phyloP scores from a whole-genome alignment of 1,139 yeast genomes.

The Debaryomyces psychrophilus region DNA sequence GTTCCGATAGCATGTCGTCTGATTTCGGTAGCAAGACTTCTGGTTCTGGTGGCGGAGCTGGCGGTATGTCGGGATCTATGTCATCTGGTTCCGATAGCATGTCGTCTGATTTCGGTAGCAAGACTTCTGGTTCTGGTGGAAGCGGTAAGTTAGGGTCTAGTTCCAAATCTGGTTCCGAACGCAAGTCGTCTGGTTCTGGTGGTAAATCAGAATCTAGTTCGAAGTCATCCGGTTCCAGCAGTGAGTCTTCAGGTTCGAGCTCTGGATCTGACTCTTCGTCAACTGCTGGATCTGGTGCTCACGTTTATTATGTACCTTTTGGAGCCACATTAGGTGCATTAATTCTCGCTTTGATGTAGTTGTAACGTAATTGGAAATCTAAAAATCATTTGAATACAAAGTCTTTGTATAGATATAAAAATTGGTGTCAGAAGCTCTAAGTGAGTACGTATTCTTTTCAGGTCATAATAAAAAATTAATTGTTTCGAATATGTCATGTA shows the following conservation, averaged over 20 bases:
- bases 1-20: not conserved
- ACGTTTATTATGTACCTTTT: not conserved
- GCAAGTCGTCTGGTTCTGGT: not conserved
- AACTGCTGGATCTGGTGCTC: not conserved
- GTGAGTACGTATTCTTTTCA: too few species aligned
- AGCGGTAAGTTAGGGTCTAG: not conserved
- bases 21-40: not conserved
- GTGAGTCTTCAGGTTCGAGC: not conserved
- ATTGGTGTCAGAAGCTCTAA: too few species aligned
- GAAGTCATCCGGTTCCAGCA: not conserved
- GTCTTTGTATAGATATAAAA: too few species aligned
- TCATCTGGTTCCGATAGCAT: not conserved
- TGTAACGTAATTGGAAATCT: too few species aligned
- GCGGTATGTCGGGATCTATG: not conserved
- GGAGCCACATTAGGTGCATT: not conserved
- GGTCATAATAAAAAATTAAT: too few species aligned
- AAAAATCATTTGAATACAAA: too few species aligned
- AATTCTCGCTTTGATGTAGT: not conserved
- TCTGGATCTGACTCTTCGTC: conserved; percentile 6
- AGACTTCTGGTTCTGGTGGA: not conserved
- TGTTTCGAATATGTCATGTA: too few species aligned
- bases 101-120: not conserved
- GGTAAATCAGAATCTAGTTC: not conserved
- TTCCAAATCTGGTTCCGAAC: not conserved
- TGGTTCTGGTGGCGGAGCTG: not conserved